Base-by-base conservation (phyloP, 768 basidiomycete genomes). In the Podaxis sp. region DNA sequence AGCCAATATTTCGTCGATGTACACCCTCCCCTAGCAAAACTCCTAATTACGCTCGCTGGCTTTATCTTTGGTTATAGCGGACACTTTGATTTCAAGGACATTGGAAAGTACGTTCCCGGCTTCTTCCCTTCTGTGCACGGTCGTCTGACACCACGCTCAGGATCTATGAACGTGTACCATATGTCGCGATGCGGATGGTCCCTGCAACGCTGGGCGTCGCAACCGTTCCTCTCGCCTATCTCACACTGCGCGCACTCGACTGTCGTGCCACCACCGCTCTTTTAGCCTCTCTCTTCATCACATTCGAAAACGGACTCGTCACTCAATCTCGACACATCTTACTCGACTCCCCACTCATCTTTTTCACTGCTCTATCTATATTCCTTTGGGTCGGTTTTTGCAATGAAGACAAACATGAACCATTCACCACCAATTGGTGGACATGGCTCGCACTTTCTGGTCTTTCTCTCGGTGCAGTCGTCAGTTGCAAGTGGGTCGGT, bases 401-500 rank as follows among this genome's bases (percentile, higher is more conserved):
- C 72, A 95, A 94, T 75, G 94, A 96, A 74, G 90, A 97, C 78
- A 89, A 85, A 72, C 81, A 88, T 57, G 80, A 86, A 55, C 88
- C 94, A 0, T 99, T 98, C 76, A 89, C 90, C 1, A 78, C 85
- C 9, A 75, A 79, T 2, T 98, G 97, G 97, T 99, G 97, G 97
- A 79, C 82, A 0, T 96, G 94, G 91, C 88, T 98, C 36, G 75
- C 83, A 12, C 81, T 98, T 43, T 91, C 93, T 2, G 97, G 97
- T 33, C 79, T 96, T 13, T 86, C 90, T 0, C 87, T 99, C 25
- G 97, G 97, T 40, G 95, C 96, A 4, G 94, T 96, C 54, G 85
- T 90, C 36, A 91, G 89, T 69, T 94, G 93, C 80, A 99, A 98
- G 74, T 98, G 96, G 97, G 96, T 98, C 46, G 97, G 97, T 9